Base-by-base conservation (phyloP, 2,329 filamentous ascomycete species). In the Nothophaeocryptopus gaeumannii region DNA sequence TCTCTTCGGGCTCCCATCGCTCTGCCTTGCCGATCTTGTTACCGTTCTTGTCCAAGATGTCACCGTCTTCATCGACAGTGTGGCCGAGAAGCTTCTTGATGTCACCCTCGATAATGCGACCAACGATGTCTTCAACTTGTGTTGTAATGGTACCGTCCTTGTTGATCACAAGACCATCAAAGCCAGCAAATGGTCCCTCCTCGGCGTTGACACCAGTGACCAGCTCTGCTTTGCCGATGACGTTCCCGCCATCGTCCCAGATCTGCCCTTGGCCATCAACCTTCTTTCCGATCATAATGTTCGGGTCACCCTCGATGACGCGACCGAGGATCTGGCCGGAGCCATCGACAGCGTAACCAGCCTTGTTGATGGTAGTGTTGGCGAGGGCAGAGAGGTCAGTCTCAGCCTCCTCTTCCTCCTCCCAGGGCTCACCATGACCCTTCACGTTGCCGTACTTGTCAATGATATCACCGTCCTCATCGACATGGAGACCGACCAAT, bases 401-500 rank as follows among this genome's bases (percentile, higher is more conserved):
- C 58, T 74, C 72, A 40, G 61, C 66, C 48, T 65, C 70, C 36
- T 67, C 72, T 61, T 79, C 79, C 49, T 70, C 70, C 53, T 74
- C 71, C 80, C 82, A 63, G 10, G 78, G 78, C 62, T 82, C 78
- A 47, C 79, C 81, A 43, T 80, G 78, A 10, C 80, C 81, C 65
- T 83, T 77, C 45, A 80, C 77, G 57, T 82, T 83, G 56, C 81
- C 81, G 58, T 78, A 90, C 67, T 83, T 84, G 74, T 93, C 89
- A 46, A 87, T 76, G 26, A 95, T 83, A 50, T 93, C 89, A 35
- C 89, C 89, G 57, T 95, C 89, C 56, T 89, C 85, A 51, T 95
- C 89, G 12, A 93, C 88, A 8, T 76, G 63, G 38, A 88, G 85
- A 13, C 89, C 89, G 37, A 84, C 81, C 1, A 95, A 78, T 46